Base-by-base conservation (phyloP, 768 basidiomycete species). In the Xanthoconium purpureum region DNA sequence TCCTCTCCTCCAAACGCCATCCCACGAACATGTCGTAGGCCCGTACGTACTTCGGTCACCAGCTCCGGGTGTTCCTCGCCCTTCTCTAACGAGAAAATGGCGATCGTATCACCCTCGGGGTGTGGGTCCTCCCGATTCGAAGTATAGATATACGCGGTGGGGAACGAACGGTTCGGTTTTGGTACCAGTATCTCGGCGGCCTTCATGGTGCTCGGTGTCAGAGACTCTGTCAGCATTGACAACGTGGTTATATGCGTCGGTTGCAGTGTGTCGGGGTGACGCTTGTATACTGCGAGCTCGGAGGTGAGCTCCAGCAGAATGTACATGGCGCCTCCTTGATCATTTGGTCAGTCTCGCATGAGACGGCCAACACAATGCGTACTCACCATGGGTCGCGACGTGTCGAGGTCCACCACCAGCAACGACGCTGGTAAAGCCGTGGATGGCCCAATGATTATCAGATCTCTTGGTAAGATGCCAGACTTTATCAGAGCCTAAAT, bases 41-140 rank as follows among this genome's bases (percentile, higher is more conserved):
- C 89, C 0, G 87, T 85, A 48, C 83, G 76, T 18, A 89, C 78
- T 65, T 91, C 88, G 6, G 71, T 73, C 11, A 87, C 75, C 40
- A 86, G 74, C 56, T 79, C 74, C 3, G 84, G 76, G 28, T 68
- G 63, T 29, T 75, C 76, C 17, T 76, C 70, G 11, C 70, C 68
- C 7, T 76, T 73, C 10, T 75, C 74, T 42, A 85, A 75, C 8
- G 80, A 75, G 72, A 87, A 91, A 33, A 91, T 80, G 6, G 88
- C 78, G 58, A 93, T 82, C 32, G 81, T 81, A 68, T 93, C 90
- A 24, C 90, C 89, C 45, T 79, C 82, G 0, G 82, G 75, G 20
- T 82, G 78, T 6, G 84, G 84, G 63, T 89, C 84, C 62, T 90
- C 85, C 33, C 91, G 79, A 70, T 91, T 93, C 5, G 89, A 87